phyloP scores from a whole-genome alignment of 352 stramenopile genomes.

The Globisporangium radiosum region DNA sequence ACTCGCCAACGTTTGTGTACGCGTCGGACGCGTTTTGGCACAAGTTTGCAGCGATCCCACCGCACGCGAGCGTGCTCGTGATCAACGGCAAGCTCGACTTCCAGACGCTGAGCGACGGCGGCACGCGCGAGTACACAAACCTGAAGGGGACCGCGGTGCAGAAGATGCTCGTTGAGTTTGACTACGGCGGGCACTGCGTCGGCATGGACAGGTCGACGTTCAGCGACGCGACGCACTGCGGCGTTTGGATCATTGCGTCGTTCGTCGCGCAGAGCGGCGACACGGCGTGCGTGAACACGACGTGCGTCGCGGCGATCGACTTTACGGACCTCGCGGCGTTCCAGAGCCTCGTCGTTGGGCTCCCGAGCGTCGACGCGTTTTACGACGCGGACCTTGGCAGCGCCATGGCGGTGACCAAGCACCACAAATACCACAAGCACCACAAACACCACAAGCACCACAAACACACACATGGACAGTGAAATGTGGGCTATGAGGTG shows the following conservation, averaged over 20 bases:
- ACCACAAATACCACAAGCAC: no score
- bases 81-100: slow-evolving; percentile 24
- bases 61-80: slow-evolving; percentile 17
- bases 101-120: background rate
- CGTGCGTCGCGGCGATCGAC: slow-evolving; percentile 15
- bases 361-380: no score
- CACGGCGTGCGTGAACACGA: slow-evolving; percentile 13
- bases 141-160: slow-evolving; percentile 3
- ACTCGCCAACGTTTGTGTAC: slow-evolving; percentile 14
- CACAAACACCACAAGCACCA: background rate
- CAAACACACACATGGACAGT: background rate
- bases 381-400: no score
- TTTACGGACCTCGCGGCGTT: background rate
- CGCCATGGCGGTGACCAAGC: no score
- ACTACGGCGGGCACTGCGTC: slow-evolving; percentile 17
- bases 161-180: slow-evolving; percentile 18
- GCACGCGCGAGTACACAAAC: slow-evolving; percentile 9
- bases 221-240: slow-evolving; percentile 10
- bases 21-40: slow-evolving; percentile 20
- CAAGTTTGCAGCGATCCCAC: slow-evolving; percentile 12
- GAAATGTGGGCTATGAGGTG: no score
- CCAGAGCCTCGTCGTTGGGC: background rate
- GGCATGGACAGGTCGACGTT: slow-evolving; percentile 3
- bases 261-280: slow-evolving; percentile 15
- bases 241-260: slow-evolving; percentile 13